Conservation (phyloP, 805 yeast species). For the Priceomyces castillae region DNA sequence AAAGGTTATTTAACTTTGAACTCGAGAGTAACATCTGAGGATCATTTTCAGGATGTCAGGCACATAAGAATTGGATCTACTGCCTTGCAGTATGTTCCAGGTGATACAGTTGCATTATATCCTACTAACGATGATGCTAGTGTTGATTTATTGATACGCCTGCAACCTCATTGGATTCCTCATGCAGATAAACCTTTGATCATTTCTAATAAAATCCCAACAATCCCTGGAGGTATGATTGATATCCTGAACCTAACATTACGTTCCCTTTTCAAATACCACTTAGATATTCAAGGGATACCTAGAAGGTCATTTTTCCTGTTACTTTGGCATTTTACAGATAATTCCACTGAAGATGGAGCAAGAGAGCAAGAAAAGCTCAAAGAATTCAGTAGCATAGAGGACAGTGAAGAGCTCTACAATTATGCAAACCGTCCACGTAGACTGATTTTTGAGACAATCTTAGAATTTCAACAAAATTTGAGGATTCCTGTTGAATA, state of each 20-base stretch:
- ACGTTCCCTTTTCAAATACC: constrained; percentile 69
- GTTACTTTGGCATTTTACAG: constrained; percentile 64
- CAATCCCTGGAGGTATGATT: constrained; percentile 60
- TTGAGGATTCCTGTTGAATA: constrained; percentile 73
- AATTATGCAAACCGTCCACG: constrained; percentile 94
- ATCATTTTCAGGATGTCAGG: constrained; percentile 91
- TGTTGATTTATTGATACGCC: constrained; percentile 62
- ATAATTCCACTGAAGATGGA: constrained; percentile 49
- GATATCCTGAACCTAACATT: constrained; percentile 53
- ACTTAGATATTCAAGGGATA: constrained; percentile 76
- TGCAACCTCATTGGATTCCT: constrained; percentile 68
- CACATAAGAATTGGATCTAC: constrained; percentile 46
- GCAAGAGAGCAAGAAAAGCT: constrained; percentile 74
- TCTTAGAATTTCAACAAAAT: constrained; percentile 73
- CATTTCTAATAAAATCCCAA: constrained; percentile 35
- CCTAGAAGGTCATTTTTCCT: constrained; percentile 84
- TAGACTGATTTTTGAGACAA: constrained; percentile 78
- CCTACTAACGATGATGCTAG: constrained; percentile 66
- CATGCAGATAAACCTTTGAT: constrained; percentile 60
- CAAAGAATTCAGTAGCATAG: constrained; percentile 66
- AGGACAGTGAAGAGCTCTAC: constrained; percentile 77
- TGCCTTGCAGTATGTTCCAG: constrained; percentile 54
- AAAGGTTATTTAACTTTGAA: constrained; percentile 51
- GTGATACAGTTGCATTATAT: constrained; percentile 76
- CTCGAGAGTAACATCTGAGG: constrained; percentile 58